Conservation (phyloP, 805 yeast species). For the Ogataea populi-albae region DNA sequence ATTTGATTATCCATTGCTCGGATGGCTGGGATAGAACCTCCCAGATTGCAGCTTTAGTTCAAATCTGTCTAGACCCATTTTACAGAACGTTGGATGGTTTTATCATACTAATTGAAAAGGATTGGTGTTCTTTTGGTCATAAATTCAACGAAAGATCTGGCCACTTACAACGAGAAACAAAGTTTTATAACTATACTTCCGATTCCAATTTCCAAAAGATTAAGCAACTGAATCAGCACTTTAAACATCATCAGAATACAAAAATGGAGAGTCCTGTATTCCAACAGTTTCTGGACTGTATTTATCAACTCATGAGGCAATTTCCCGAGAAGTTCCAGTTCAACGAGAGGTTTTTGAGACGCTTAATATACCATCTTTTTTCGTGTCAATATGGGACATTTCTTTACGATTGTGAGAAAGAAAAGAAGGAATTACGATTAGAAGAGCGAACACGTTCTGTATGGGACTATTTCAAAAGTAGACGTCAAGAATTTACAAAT, state of each 20-base stretch:
- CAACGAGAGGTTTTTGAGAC: constrained; percentile 80
- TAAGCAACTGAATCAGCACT: constrained; percentile 48
- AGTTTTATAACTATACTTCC: constrained; percentile 43
- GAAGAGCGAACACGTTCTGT: constrained; percentile 63
- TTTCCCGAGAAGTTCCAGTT: constrained; percentile 76
- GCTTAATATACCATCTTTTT: constrained; percentile 82
- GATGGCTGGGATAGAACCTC: constrained; percentile 99
- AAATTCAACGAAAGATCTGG: constrained; percentile 82
- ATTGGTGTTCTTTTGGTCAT: constrained; percentile 95
- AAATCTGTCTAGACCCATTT: constrained; percentile 86
- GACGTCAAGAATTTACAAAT: constrained; percentile 68
- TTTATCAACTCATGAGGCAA: constrained; percentile 73
- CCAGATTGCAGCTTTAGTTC: constrained; percentile 79
- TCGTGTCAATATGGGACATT: constrained; percentile 96
- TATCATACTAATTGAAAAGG: constrained; percentile 81
- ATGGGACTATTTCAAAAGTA: constrained; percentile 89
- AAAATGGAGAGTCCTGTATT: constrained; percentile 85
- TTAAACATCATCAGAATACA: constrained; percentile 46
- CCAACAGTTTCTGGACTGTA: constrained; percentile 90
- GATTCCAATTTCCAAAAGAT: constrained; percentile 36
- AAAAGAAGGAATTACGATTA: constrained; percentile 45
- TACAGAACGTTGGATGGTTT: constrained; percentile 88
- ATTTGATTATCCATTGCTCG: constrained; percentile 86
- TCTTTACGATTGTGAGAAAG: constrained; percentile 69
- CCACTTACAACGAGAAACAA: constrained; percentile 57